phyloP scores from a whole-genome alignment of 2,329 filamentous ascomycete genomes.

The Whalleya microplaca region DNA sequence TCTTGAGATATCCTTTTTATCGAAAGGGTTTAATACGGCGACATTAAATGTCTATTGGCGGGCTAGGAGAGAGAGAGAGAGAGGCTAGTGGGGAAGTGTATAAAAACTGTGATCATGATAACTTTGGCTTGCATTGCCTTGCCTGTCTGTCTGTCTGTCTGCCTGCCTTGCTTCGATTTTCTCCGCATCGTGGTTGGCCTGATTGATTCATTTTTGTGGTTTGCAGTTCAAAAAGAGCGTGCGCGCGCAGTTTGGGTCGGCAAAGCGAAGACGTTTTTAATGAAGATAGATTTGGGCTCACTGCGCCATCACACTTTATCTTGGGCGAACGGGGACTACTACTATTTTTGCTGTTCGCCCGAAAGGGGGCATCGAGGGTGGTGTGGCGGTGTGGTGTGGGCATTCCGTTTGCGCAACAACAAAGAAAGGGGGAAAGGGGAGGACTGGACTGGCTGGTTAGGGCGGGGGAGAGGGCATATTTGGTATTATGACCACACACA shows the following conservation, averaged over 20 bases:
- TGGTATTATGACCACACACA: constrained; percentile 21
- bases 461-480: constrained; percentile 11
- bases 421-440: too few relatives aligned
- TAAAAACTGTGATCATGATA: constrained; percentile 1
- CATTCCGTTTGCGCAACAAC: constrained; percentile 7
- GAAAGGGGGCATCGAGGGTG: constrained; percentile 6
- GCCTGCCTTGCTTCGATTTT: constrained; percentile 3
- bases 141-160: too few relatives aligned
- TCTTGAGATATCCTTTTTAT: not conserved
- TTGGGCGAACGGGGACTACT: too few relatives aligned
- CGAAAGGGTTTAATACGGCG: not conserved
- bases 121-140: not conserved
- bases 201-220: not conserved
- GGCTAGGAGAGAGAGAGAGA: constrained; percentile 1
- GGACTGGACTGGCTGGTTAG: too few relatives aligned
- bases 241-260: constrained; percentile 1
- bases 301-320: constrained; percentile 3
- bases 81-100: constrained; percentile 5
- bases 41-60: not conserved
- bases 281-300: constrained; percentile 23
- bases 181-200: not conserved
- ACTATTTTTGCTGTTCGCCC: constrained; percentile 5
- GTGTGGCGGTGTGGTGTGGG: too few relatives aligned
- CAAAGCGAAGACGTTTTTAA: constrained; percentile 6
- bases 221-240: constrained; percentile 7